phyloP scores from a whole-genome alignment of 1,284 basidiomycete species.

The Anthracocystis walkeri region DNA sequence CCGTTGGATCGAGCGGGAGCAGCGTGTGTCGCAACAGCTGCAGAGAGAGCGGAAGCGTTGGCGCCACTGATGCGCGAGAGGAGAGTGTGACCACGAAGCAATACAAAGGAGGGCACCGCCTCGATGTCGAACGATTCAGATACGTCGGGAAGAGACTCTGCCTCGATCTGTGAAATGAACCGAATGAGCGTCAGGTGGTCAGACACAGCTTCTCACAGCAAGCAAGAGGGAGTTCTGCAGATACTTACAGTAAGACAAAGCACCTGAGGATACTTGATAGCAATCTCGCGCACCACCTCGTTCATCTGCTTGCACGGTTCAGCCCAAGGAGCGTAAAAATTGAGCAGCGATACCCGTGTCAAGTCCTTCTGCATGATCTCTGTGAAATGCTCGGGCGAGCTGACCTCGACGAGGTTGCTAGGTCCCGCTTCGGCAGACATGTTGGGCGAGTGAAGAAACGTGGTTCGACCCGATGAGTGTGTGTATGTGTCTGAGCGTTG shows the following conservation, averaged over 20 bases:
- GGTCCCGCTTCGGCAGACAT: conserved; percentile 36
- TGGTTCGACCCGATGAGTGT: not conserved
- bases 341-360: conserved; percentile 65
- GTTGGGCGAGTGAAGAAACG: not conserved
- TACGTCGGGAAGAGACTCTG: conserved; percentile 87
- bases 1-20: conserved; percentile 69
- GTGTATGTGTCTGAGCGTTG: not conserved
- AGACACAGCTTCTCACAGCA: not conserved
- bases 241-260: conserved; percentile 79
- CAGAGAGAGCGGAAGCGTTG: conserved; percentile 79
- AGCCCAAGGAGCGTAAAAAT: conserved; percentile 69
- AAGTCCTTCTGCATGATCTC: conserved; percentile 63
- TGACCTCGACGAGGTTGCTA: conserved; percentile 62
- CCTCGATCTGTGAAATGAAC: conserved; percentile 78
- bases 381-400: conserved; percentile 66
- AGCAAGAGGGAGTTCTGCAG: not conserved
- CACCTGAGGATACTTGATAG: conserved; percentile 78
- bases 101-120: conserved; percentile 86
- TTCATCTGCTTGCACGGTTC: conserved; percentile 69
- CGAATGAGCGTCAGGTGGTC: not conserved
- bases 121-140: conserved; percentile 93
- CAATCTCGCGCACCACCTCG: conserved; percentile 71
- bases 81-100: conserved; percentile 89
- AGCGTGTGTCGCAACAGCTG: conserved; percentile 74
- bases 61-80: conserved; percentile 85